phyloP scores from a whole-genome alignment of 176 grass and related monocot genomes.

The Pharus latifolius region DNA sequence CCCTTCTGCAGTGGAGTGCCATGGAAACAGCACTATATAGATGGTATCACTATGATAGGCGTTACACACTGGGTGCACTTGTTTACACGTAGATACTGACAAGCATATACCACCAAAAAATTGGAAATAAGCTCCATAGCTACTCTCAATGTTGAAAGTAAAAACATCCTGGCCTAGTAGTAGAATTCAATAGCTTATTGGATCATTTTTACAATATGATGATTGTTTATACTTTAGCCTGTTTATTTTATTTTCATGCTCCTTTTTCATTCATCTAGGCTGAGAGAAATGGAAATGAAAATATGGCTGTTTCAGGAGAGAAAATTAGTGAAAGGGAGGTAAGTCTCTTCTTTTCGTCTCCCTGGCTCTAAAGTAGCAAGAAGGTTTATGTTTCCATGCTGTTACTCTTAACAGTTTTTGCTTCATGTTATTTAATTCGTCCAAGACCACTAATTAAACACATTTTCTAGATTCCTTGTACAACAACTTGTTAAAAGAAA shows the following conservation, averaged over 20 bases:
- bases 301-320: background rate
- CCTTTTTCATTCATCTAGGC: background rate
- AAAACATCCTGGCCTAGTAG: background rate
- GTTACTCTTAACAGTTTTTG: background rate
- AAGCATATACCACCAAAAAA: slow-evolving; percentile 6
- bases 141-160: slow-evolving; percentile 11
- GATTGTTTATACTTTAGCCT: background rate
- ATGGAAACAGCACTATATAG: background rate
- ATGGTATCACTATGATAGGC: slow-evolving; percentile 24
- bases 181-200: background rate
- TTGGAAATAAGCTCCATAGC: background rate
- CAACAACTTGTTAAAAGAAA: background rate
- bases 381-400: background rate
- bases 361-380: background rate
- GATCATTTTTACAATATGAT: background rate
- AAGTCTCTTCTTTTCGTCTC: too few species aligned
- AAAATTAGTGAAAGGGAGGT: background rate
- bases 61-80: background rate
- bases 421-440: too few species aligned
- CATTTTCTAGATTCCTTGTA: background rate
- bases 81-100: slow-evolving; percentile 22
- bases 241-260: background rate
- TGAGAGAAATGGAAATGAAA: background rate
- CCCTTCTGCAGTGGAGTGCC: background rate
- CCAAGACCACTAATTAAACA: slow-evolving; percentile 5